Conservation (phyloP, 345 rosid species). For the Pistacia integerrima region DNA sequence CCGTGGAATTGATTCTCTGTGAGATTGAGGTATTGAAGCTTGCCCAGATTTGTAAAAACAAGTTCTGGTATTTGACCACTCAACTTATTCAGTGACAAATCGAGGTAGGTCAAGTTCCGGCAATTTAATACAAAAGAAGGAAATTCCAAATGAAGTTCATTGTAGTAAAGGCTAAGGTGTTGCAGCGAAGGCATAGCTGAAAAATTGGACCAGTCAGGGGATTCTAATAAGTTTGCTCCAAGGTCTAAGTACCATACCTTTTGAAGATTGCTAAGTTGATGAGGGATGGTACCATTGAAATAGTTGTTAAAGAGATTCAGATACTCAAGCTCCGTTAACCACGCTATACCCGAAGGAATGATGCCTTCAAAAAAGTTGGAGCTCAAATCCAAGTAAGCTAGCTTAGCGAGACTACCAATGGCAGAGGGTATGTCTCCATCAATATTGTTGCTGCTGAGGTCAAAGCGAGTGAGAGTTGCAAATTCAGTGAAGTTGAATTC, state of each 20-base stretch:
- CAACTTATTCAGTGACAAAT: slow-evolving; percentile 47
- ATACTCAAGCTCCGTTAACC: slow-evolving; percentile 40
- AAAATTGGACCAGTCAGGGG: slow-evolving; percentile 60
- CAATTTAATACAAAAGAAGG: slow-evolving; percentile 49
- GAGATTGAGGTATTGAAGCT: too few species aligned
- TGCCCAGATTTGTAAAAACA: too few species aligned
- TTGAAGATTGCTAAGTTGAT: slow-evolving; percentile 44
- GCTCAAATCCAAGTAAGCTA: slow-evolving; percentile 47
- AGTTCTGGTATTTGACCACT: slow-evolving; percentile 26
- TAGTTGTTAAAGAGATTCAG: slow-evolving; percentile 42
- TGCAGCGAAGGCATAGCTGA: slow-evolving; percentile 46
- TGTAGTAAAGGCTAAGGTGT: slow-evolving; percentile 42
- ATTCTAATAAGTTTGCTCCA: slow-evolving; percentile 53
- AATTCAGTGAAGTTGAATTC: slow-evolving; percentile 52
- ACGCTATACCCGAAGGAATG: slow-evolving; percentile 44
- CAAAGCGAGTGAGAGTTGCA: slow-evolving; percentile 44
- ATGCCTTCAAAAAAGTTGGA: slow-evolving; percentile 34
- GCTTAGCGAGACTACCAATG: slow-evolving; percentile 40
- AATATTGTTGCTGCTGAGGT: slow-evolving; percentile 32
- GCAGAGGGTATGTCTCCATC: slow-evolving; percentile 36
- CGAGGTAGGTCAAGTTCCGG: slow-evolving; percentile 52
- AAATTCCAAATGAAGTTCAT: slow-evolving; percentile 35
- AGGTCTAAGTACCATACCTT: slow-evolving; percentile 53
- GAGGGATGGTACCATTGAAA: slow-evolving; percentile 52
- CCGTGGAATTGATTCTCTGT: too few species aligned